Percentiles rank a stretch among this genome's conserved stretches.
Conservation (phyloP, 2,329 filamentous ascomycete species). For the Dactylellina cionopaga region DNA sequence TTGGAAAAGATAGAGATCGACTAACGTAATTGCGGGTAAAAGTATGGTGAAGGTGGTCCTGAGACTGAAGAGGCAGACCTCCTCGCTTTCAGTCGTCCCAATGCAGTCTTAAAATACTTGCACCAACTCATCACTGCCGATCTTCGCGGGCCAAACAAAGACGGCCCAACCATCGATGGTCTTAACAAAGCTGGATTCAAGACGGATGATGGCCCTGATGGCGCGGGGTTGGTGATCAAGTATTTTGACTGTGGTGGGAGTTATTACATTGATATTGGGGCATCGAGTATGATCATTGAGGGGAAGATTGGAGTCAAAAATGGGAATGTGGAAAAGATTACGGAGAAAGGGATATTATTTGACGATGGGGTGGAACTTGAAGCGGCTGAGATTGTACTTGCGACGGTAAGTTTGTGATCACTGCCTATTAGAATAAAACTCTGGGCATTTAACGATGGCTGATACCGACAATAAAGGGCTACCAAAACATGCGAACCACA, state of each 20-base stretch:
- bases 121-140: slow-evolving; percentile 59
- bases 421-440: neutral
- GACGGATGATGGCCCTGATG: slow-evolving; percentile 69
- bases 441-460: slow-evolving; percentile 54
- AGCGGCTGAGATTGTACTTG: slow-evolving; percentile 72
- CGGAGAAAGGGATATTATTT: slow-evolving; percentile 63
- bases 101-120: slow-evolving; percentile 69
- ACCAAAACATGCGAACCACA: slow-evolving; percentile 74
- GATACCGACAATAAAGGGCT: slow-evolving; percentile 63
- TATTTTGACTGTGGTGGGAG: slow-evolving; percentile 74
- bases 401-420: slow-evolving; percentile 64
- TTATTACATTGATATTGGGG: slow-evolving; percentile 77
- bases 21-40: slow-evolving; percentile 54
- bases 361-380: slow-evolving; percentile 68
- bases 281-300: slow-evolving; percentile 70
- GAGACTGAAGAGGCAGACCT: slow-evolving; percentile 75
- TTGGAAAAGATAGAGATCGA: neutral
- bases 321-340: slow-evolving; percentile 67
- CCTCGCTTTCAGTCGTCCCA: slow-evolving; percentile 68
- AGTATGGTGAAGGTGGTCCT: slow-evolving; percentile 65
- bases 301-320: slow-evolving; percentile 73
- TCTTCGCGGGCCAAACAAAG: slow-evolving; percentile 54
- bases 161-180: slow-evolving; percentile 61
- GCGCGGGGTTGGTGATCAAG: slow-evolving; percentile 69
- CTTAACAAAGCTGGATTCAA: slow-evolving; percentile 71